phyloP scores from a whole-genome alignment of 1,284 basidiomycete species.

The Ceratobasidium sp. region DNA sequence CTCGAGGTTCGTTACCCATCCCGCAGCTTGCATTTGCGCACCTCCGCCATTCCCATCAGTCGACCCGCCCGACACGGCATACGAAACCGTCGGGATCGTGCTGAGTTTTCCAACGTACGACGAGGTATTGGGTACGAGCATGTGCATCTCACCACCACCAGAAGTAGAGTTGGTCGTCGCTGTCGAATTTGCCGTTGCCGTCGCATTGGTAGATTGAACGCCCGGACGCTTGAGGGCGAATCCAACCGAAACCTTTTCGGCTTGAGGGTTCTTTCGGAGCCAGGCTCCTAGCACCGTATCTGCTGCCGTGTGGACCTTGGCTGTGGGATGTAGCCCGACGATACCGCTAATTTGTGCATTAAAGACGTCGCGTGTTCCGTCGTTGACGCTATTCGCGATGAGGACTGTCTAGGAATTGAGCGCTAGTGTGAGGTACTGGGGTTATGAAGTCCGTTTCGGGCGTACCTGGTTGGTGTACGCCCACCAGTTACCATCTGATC shows the following conservation, averaged over 20 bases:
- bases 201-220: conserved; percentile 5
- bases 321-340: conserved; percentile 2
- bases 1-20: conserved; percentile 27
- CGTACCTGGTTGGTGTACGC: conserved; percentile 27
- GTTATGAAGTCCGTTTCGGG: not conserved
- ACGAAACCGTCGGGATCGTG: not conserved
- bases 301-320: not conserved
- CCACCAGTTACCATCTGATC: conserved; percentile 24
- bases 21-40: conserved; percentile 24
- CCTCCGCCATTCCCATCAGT: conserved; percentile 13
- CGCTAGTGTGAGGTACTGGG: not conserved
- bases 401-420: conserved; percentile 9
- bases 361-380: conserved; percentile 28
- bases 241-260: conserved; percentile 19
- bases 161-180: not conserved
- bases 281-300: conserved; percentile 25
- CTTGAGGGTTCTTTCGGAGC: conserved; percentile 18
- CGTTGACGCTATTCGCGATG: conserved; percentile 16
- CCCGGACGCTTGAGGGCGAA: conserved; percentile 27
- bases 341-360: conserved; percentile 16
- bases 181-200: not conserved
- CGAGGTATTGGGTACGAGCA: conserved; percentile 15
- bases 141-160: conserved; percentile 30
- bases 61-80: not conserved
- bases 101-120: conserved; percentile 4